Evolutionary conservation across 2,329 filamentous ascomycete genomes (phyloP).

Genomic region (Aplosporella prunicola): DNA sequence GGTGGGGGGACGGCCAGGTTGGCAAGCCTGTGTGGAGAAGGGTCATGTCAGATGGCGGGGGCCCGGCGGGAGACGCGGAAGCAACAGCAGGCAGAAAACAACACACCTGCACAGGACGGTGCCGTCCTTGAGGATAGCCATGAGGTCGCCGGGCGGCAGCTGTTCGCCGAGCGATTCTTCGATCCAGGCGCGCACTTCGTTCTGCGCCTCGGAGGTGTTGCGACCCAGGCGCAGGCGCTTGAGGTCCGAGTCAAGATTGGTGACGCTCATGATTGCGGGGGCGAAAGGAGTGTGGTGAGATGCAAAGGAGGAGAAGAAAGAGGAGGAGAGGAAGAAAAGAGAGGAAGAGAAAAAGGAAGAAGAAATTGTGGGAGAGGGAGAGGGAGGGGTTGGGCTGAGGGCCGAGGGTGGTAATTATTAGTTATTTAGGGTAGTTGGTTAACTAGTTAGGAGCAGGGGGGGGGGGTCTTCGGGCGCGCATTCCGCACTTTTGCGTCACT

Average conservation of each 20-base stretch:
- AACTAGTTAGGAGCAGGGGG: too few species aligned
- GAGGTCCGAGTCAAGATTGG: conserved; percentile 91
- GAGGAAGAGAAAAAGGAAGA: background rate
- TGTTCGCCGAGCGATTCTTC: conserved; percentile 68
- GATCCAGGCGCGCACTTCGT: conserved; percentile 79
- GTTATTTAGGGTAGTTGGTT: too few species aligned
- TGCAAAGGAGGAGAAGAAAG: background rate
- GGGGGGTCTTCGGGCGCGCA: too few species aligned
- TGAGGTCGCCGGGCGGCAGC: conserved; percentile 63
- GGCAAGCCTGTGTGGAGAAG: conserved; percentile 51
- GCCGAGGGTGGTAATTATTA: too few species aligned
- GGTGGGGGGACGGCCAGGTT: conserved; percentile 70
- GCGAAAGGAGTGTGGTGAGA: conserved; percentile 14
- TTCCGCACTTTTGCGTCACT: too few species aligned
- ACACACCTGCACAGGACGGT: conserved; percentile 79
- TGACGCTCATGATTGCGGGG: conserved; percentile 73
- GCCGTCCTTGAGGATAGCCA: conserved; percentile 83
- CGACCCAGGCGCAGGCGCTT: conserved; percentile 84
- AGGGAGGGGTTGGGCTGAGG: too few species aligned
- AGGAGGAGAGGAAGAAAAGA: background rate
- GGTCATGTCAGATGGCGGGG: background rate
- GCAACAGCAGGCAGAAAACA: background rate
- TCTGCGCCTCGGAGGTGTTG: conserved; percentile 82
- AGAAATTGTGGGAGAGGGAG: conserved; percentile 1
- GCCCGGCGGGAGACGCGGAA: conserved; percentile 15